Conservation (phyloP, 139 green algal species). For the Dunaliella sp. region DNA sequence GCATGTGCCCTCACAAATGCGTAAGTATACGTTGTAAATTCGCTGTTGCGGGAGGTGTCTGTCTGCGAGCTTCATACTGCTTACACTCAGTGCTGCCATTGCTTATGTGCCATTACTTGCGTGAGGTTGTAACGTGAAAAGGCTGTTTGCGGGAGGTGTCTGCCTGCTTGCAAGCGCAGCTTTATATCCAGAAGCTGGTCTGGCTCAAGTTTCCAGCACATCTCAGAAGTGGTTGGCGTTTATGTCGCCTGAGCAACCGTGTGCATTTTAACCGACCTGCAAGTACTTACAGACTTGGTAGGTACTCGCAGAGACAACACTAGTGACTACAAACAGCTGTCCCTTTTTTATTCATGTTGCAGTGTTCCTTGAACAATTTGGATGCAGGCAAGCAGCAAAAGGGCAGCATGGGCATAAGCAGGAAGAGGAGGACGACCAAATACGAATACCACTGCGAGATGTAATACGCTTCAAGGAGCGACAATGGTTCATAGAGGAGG, state of each 20-base stretch:
- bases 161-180: too few species aligned
- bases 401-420: not conserved
- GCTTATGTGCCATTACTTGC: too few species aligned
- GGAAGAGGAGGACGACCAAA: not conserved
- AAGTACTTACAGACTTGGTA: not conserved
- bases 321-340: too few species aligned
- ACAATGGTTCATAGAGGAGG: slow-evolving; percentile 58
- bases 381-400: not conserved
- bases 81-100: too few species aligned
- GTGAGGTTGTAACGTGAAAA: too few species aligned
- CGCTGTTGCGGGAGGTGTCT: too few species aligned
- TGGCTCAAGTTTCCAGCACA: not conserved
- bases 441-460: slow-evolving; percentile 46
- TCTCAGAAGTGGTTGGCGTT: not conserved
- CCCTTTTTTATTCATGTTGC: too few species aligned
- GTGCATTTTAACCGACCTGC: not conserved
- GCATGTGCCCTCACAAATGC: too few species aligned
- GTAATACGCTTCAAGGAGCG: slow-evolving; percentile 58
- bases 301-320: not conserved
- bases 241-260: not conserved
- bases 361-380: not conserved
- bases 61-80: too few species aligned
- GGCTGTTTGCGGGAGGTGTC: too few species aligned
- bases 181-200: too few species aligned
- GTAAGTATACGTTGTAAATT: too few species aligned